A percentile compares a stretch with the other conserved stretches of the same genome.
Conservation (phyloP, 352 stramenopile genomes). For the Pythium volutum region DNA sequence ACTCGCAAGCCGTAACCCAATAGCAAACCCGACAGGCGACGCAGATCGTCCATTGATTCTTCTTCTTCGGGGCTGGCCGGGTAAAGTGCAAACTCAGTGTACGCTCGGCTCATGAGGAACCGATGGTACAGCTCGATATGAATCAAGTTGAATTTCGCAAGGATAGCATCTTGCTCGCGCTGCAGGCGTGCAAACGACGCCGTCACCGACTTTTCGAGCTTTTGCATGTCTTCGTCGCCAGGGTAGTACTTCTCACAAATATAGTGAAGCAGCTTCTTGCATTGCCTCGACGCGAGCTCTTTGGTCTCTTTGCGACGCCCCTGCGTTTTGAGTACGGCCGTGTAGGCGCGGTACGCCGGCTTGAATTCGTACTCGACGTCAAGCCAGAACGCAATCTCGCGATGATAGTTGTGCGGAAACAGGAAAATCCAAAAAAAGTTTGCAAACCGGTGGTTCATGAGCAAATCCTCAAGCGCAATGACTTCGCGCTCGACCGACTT, state of each 20-base stretch:
- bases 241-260: constrained; percentile 86
- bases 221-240: constrained; percentile 69
- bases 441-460: constrained; percentile 86
- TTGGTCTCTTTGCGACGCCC: constrained; percentile 47
- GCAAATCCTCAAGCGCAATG: constrained; percentile 76
- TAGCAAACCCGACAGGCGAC: constrained; percentile 63
- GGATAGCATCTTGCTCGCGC: constrained; percentile 77
- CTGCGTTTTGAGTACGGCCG: constrained; percentile 51
- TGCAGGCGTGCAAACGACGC: constrained; percentile 63
- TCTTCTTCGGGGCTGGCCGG: constrained; percentile 43
- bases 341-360: constrained; percentile 70
- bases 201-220: constrained; percentile 62
- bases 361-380: constrained; percentile 90
- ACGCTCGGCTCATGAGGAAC: constrained; percentile 80
- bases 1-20: constrained; percentile 80
- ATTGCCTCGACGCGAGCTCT: constrained; percentile 58
- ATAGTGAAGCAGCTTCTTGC: constrained; percentile 73
- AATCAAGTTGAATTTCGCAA: constrained; percentile 84
- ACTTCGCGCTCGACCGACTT: constrained; percentile 78
- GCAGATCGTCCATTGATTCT: constrained; percentile 73
- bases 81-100: constrained; percentile 85
- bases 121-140: constrained; percentile 84
- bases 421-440: constrained; percentile 90
- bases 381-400: constrained; percentile 81
- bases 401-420: constrained; percentile 87